A percentile compares a stretch with the other conserved stretches of the same genome.
These are phyloP conservation scores for Ogataea minuta DNA, from an alignment of 805 yeast species.

Conservation along the genomic window DNA sequence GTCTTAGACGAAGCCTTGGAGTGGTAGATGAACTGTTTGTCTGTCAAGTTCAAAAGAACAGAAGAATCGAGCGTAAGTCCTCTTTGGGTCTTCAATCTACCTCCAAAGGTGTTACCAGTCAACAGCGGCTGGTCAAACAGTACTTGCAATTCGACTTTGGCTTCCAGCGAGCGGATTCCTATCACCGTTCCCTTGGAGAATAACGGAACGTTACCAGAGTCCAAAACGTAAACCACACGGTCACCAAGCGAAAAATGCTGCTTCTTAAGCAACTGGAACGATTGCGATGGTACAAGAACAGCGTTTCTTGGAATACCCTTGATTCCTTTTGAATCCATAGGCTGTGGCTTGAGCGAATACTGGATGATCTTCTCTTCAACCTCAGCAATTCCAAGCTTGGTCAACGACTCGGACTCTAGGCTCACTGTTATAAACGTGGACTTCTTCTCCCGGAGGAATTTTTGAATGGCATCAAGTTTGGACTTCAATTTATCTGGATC, in stretches of 20 bases:
- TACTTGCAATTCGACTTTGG: conserved; percentile 66
- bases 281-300: conserved; percentile 69
- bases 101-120: conserved; percentile 80
- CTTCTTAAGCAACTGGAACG: conserved; percentile 64
- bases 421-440: conserved; percentile 58
- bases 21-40: conserved; percentile 73
- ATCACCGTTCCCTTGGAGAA: conserved; percentile 90
- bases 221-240: conserved; percentile 79
- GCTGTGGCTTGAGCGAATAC: conserved; percentile 43
- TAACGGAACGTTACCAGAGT: conserved; percentile 84
- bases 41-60: conserved; percentile 71
- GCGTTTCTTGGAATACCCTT: conserved; percentile 85
- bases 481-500: conserved; percentile 44
- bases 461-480: conserved; percentile 33
- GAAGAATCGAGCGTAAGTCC: conserved; percentile 84
- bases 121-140: conserved; percentile 80
- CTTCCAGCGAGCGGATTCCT: conserved; percentile 55
- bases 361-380: conserved; percentile 62
- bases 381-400: conserved; percentile 58
- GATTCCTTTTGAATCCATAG: conserved; percentile 52
- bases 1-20: conserved; percentile 56
- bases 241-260: conserved; percentile 88
- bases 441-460: conserved; percentile 50
- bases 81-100: conserved; percentile 71
- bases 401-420: conserved; percentile 74